phyloP scores from a whole-genome alignment of 768 basidiomycete genomes.

The Pulveroboletus sp. region DNA sequence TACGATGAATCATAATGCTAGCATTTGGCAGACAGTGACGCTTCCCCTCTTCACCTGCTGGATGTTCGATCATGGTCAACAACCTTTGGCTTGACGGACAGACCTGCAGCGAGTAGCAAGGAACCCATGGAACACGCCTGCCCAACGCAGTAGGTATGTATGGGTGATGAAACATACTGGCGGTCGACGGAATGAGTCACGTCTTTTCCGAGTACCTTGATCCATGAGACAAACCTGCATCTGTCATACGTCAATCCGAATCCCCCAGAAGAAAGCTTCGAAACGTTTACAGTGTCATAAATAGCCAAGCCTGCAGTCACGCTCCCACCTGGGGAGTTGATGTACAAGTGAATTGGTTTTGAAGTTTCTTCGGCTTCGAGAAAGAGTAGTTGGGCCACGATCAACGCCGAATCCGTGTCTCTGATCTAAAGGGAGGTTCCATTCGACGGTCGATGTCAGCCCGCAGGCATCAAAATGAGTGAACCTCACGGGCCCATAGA shows the following conservation, averaged over 20 bases:
- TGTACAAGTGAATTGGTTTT: constrained; percentile 94
- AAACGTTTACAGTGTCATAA: constrained; percentile 81
- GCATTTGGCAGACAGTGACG: constrained; percentile 90
- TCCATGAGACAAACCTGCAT: constrained; percentile 56
- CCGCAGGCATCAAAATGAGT: constrained; percentile 5
- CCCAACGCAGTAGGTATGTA: constrained; percentile 95
- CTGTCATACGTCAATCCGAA: constrained; percentile 35
- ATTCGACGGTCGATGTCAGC: constrained; percentile 11
- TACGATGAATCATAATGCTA: constrained; percentile 98
- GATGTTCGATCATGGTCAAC: constrained; percentile 13
- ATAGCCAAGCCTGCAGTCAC: constrained; percentile 96
- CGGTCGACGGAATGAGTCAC: constrained; percentile 25
- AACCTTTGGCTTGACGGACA: constrained; percentile 12
- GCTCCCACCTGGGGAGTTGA: constrained; percentile 94
- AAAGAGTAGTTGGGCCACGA: constrained; percentile 90
- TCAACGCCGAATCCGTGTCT: constrained; percentile 82
- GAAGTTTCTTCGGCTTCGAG: constrained; percentile 93
- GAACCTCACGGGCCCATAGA: constrained; percentile 78
- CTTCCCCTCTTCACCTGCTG: constrained; percentile 74
- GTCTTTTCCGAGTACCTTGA: constrained; percentile 1
- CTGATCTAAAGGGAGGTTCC: constrained; percentile 55
- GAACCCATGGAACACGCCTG: constrained; percentile 97
- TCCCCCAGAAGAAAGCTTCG: constrained; percentile 2
- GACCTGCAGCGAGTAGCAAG: constrained; percentile 79
- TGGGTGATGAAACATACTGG: constrained; percentile 89